A percentile compares a stretch with the other conserved stretches of the same genome.
Evolutionary conservation across 768 basidiomycete genomes (phyloP).

Genomic region (Mycena amicta): DNA sequence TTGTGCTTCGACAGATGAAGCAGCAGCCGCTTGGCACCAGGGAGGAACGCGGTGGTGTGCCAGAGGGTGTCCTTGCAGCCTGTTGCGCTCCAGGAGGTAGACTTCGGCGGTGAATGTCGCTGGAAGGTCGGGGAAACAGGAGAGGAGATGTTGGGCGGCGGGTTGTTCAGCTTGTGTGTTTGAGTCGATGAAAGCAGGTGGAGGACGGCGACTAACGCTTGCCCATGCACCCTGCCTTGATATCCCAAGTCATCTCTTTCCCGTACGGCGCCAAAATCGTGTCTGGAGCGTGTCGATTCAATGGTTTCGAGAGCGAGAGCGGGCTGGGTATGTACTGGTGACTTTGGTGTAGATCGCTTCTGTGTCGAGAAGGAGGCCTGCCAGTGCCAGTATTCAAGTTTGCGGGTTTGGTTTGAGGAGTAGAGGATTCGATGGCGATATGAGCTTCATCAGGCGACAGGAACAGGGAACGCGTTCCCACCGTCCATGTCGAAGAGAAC

Average conservation of each 20-base stretch:
- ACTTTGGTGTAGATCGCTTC: conserved; percentile 78
- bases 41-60: conserved; percentile 72
- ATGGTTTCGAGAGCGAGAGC: background rate
- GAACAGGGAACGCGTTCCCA: conserved; percentile 24
- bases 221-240: conserved; percentile 89
- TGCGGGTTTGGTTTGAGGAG: conserved; percentile 1
- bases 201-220: conserved; percentile 56
- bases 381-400: background rate
- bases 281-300: conserved; percentile 48
- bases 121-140: conserved; percentile 74
- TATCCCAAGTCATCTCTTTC: conserved; percentile 83
- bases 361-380: conserved; percentile 77
- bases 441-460: too few species aligned
- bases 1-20: conserved; percentile 65
- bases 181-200: background rate
- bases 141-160: conserved; percentile 68
- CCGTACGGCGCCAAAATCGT: conserved; percentile 72
- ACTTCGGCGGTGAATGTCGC: conserved; percentile 53
- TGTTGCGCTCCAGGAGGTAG: conserved; percentile 59
- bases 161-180: conserved; percentile 58
- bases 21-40: conserved; percentile 72
- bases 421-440: too few species aligned
- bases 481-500: conserved; percentile 80
- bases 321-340: conserved; percentile 56
- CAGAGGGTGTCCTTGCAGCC: conserved; percentile 64